phyloP scores from a whole-genome alignment of 2,329 filamentous ascomycete genomes.

The Dryadomyces quercus-mongolicae region DNA sequence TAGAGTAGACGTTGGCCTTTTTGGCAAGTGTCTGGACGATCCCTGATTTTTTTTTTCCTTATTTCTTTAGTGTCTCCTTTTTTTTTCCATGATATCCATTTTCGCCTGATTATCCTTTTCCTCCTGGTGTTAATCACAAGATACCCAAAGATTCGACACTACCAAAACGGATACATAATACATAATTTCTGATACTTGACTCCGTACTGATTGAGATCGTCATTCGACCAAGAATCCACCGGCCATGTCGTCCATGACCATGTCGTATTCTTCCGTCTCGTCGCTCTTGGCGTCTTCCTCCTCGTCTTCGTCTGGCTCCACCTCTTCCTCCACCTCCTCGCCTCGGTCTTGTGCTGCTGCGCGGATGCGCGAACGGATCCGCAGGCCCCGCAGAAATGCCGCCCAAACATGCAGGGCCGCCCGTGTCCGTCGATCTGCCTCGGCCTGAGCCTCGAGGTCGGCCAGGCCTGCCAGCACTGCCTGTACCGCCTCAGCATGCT shows the following conservation, averaged over 20 bases:
- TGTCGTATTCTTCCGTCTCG: conserved; percentile 18
- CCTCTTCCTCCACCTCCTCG: conserved; percentile 27
- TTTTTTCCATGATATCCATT: conserved; percentile 11
- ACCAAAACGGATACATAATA: not conserved
- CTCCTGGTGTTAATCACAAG: conserved; percentile 6
- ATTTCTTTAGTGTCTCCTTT: not conserved
- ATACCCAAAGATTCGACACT: conserved; percentile 5
- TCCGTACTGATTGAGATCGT: not conserved
- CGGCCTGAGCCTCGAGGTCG: conserved; percentile 51
- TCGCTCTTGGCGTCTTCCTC: conserved; percentile 17
- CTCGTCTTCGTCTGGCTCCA: conserved; percentile 9
- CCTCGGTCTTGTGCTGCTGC: conserved; percentile 35
- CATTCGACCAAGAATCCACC: conserved; percentile 17
- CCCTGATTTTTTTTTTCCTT: not conserved
- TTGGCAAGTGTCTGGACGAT: no score
- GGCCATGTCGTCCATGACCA: conserved; percentile 18
- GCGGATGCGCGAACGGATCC: conserved; percentile 64
- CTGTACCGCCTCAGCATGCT: conserved; percentile 59
- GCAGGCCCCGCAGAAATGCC: conserved; percentile 63
- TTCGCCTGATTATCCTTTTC: not conserved
- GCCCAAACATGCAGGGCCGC: conserved; percentile 58
- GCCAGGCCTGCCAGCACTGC: conserved; percentile 57
- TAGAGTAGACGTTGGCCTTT: no score
- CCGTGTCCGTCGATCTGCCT: conserved; percentile 49
- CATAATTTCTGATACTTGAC: not conserved